These are phyloP conservation scores for Phytopythium oedochilum DNA, from an alignment of 352 stramenopile species.

Conservation along the genomic window DNA sequence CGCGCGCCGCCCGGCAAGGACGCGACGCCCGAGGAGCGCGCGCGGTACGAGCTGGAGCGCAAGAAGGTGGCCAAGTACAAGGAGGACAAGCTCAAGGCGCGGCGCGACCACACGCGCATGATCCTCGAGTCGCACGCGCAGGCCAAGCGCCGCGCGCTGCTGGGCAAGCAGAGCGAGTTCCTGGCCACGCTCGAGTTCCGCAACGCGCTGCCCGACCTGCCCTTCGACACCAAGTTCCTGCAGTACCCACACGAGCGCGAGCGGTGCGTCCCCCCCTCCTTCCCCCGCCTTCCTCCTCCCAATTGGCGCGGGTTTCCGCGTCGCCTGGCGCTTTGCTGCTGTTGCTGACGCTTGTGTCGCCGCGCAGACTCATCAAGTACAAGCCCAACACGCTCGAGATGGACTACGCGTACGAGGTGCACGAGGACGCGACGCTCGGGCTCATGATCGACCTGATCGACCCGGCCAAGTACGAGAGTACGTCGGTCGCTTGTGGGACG, in stretches of 20 bases:
- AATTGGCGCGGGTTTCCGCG: too few species aligned
- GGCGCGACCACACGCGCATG: conserved; percentile 82
- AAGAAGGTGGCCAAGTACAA: conserved; percentile 89
- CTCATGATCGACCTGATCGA: conserved; percentile 83
- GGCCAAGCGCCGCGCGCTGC: conserved; percentile 67
- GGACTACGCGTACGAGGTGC: conserved; percentile 85
- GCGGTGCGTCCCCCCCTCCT: conserved; percentile 42
- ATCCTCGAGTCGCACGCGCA: conserved; percentile 85
- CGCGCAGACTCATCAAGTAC: conserved; percentile 75
- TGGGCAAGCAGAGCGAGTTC: conserved; percentile 85
- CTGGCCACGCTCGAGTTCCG: conserved; percentile 78
- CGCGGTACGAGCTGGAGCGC: conserved; percentile 79
- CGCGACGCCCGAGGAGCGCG: conserved; percentile 59
- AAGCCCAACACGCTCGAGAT: conserved; percentile 81
- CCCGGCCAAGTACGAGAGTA: conserved; percentile 81
- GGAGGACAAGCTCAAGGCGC: conserved; percentile 85
- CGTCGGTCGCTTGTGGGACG: neutral
- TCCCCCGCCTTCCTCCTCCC: too few species aligned
- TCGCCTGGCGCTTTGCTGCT: too few species aligned
- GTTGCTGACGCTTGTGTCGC: neutral
- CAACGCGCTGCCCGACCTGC: conserved; percentile 74
- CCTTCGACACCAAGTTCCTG: conserved; percentile 86
- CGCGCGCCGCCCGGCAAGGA: conserved; percentile 47
- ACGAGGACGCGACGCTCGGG: conserved; percentile 76
- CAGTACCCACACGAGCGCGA: conserved; percentile 77